Evolutionary conservation across 2,329 filamentous ascomycete genomes (phyloP).

Genomic region (Macrophomina pseudophaseolina): DNA sequence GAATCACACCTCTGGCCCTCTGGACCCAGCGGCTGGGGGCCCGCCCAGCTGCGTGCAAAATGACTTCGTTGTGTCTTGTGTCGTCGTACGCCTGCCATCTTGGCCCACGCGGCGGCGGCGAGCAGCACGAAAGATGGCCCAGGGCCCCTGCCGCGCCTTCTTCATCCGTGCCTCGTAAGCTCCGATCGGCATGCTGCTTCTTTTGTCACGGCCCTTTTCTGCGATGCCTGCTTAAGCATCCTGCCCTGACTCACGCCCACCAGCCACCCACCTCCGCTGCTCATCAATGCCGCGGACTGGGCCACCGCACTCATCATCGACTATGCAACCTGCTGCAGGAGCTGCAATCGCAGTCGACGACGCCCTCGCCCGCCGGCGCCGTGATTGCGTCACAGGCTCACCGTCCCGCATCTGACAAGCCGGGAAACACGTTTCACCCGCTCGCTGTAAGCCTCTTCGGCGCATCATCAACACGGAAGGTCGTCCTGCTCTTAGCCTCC

Average conservation of each 20-base stretch:
- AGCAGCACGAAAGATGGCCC: not conserved
- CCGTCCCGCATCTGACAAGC: not conserved
- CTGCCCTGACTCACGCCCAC: not conserved
- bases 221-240: not conserved
- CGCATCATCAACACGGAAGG: not conserved
- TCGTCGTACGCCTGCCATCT: not conserved
- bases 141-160: not conserved
- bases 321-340: not conserved
- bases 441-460: not conserved
- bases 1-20: not conserved
- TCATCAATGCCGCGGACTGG: not conserved
- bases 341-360: too few species aligned
- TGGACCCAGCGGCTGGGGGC: not conserved
- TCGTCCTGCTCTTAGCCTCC: not conserved
- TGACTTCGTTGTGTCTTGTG: not conserved
- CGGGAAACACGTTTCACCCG: conserved; percentile 7
- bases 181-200: not conserved
- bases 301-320: not conserved
- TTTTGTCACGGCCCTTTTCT: not conserved
- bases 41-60: not conserved
- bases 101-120: not conserved
- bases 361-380: not conserved
- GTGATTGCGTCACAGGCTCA: conserved; percentile 7
- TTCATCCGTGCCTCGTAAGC: conserved; percentile 3
- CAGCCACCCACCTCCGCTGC: not conserved